Conservation (phyloP, 805 yeast genomes). For the Yarrowia divulgata region DNA sequence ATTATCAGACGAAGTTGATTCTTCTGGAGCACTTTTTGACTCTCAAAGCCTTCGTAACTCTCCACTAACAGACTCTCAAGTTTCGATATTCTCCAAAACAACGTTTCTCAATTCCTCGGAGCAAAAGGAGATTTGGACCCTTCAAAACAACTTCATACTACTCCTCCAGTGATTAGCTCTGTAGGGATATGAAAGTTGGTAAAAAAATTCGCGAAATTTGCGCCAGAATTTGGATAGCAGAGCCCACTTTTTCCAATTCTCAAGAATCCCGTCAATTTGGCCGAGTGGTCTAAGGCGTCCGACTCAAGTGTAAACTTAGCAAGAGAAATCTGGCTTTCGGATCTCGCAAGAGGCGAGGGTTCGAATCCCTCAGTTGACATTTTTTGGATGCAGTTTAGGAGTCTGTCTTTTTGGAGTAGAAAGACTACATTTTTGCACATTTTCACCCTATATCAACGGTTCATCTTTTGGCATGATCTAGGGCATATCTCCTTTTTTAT, state of each 20-base stretch:
- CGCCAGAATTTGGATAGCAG: neutral
- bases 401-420: no score
- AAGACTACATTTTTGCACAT: no score
- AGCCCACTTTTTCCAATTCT: neutral
- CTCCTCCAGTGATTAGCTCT: no score
- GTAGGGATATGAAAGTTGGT: no score
- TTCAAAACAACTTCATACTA: no score
- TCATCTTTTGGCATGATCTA: no score
- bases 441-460: no score
- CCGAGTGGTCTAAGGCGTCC: constrained; percentile 38
- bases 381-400: neutral
- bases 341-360: constrained; percentile 37
- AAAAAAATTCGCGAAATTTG: no score
- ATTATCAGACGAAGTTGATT: neutral
- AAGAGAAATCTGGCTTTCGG: constrained; percentile 33
- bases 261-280: constrained; percentile 15
- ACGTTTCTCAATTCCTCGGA: neutral
- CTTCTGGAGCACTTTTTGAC: neutral
- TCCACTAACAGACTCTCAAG: no score
- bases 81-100: neutral
- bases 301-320: constrained; percentile 34
- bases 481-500: no score
- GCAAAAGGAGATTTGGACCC: no score
- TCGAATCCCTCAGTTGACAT: constrained; percentile 36
- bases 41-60: no score